Conservation (phyloP, 805 yeast species). For the Pichia exigua region DNA sequence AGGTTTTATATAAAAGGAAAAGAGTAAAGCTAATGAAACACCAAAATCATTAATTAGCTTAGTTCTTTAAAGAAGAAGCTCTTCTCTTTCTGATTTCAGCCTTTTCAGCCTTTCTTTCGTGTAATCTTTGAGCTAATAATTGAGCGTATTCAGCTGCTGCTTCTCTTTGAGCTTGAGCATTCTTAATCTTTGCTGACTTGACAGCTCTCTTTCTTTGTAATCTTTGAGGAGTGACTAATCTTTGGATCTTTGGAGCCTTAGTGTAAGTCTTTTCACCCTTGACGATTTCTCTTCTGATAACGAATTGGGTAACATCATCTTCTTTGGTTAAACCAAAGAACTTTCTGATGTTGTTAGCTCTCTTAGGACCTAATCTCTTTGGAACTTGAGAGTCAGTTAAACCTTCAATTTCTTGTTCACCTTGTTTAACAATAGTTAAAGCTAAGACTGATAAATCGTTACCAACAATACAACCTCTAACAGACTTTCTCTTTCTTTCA, state of each 20-base stretch:
- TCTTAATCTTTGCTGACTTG: conserved; percentile 86
- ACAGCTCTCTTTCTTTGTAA: conserved; percentile 98
- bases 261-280: conserved; percentile 98
- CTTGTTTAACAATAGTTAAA: conserved; percentile 91
- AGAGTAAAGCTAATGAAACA: not conserved
- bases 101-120: conserved; percentile 96
- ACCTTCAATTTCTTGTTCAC: conserved; percentile 93
- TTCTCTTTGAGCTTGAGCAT: conserved; percentile 98
- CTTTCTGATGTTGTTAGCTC: conserved; percentile 99
- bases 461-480: conserved; percentile 98
- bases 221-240: conserved; percentile 98
- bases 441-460: conserved; percentile 94
- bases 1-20: not conserved
- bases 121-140: conserved; percentile 94
- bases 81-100: conserved; percentile 99
- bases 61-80: conserved; percentile 97
- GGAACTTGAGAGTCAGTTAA: conserved; percentile 91
- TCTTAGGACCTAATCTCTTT: conserved; percentile 99
- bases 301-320: conserved; percentile 85
- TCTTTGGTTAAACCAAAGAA: conserved; percentile 97
- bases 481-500: conserved; percentile 99
- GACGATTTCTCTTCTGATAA: conserved; percentile 95
- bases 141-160: conserved; percentile 99
- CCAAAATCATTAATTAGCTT: conserved; percentile 7
- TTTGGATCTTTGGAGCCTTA: conserved; percentile 99